Evolutionary conservation across 129 eudicot genomes (phyloP).

Genomic region (Heracleum sosnowskyi): DNA sequence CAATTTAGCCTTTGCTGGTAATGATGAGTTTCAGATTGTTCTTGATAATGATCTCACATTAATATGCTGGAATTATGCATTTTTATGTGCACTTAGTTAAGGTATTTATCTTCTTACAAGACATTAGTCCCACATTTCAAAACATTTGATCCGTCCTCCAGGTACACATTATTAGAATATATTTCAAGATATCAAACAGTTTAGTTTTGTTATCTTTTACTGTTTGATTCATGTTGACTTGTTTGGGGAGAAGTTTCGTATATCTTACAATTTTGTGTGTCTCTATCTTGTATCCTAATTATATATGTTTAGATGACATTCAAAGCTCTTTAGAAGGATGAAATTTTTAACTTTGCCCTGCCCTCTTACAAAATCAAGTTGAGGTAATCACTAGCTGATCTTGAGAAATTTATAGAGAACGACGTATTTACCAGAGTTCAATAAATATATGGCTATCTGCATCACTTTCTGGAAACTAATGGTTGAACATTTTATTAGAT

Average conservation of each 20-base stretch:
- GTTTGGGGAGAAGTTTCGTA: too few relatives aligned
- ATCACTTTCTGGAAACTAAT: too few relatives aligned
- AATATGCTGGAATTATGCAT: neutral
- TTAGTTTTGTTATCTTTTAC: too few relatives aligned
- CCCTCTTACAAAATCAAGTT: neutral
- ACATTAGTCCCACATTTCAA: neutral
- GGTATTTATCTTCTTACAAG: neutral
- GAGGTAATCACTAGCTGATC: neutral
- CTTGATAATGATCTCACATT: neutral
- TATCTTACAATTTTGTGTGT: neutral
- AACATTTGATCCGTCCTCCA: too few relatives aligned
- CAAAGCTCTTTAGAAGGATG: neutral
- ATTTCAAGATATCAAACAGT: too few relatives aligned
- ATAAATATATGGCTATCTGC: too few relatives aligned
- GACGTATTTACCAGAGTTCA: too few relatives aligned
- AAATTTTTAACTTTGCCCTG: neutral
- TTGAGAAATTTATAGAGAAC: neutral
- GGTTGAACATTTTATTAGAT: too few relatives aligned
- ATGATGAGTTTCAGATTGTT: neutral
- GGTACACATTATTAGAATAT: too few relatives aligned
- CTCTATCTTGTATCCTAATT: neutral
- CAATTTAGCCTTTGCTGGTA: neutral
- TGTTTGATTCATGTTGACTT: too few relatives aligned
- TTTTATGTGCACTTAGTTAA: too few relatives aligned
- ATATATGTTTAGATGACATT: neutral